phyloP scores from a whole-genome alignment of 441 rosid genomes.

The Aquilaria agallochum region DNA sequence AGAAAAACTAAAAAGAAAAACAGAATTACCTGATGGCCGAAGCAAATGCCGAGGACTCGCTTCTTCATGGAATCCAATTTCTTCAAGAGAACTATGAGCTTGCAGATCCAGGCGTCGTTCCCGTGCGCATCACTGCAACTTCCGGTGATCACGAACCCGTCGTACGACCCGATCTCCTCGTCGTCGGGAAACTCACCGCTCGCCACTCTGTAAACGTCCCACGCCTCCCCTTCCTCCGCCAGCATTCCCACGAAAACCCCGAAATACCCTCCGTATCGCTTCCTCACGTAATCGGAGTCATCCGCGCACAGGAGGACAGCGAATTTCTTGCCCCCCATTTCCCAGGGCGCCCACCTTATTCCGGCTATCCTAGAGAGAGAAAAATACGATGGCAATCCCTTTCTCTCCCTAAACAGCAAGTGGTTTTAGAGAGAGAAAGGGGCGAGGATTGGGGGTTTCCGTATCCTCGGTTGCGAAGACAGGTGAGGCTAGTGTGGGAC shows the following conservation, averaged over 20 bases:
- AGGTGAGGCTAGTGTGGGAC: neutral
- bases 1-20: neutral
- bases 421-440: neutral
- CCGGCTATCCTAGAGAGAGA: neutral
- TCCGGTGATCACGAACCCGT: constrained; percentile 70
- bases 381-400: constrained; percentile 2
- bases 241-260: constrained; percentile 50
- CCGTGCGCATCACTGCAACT: constrained; percentile 66
- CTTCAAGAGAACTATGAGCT: constrained; percentile 36
- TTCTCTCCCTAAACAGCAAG: neutral
- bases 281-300: constrained; percentile 51
- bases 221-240: constrained; percentile 48
- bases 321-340: constrained; percentile 32
- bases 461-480: neutral
- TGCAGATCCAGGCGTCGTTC: constrained; percentile 59
- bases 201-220: constrained; percentile 42
- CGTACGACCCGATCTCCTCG: constrained; percentile 33
- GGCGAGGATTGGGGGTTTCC: neutral
- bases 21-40: constrained; percentile 63
- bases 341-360: neutral
- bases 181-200: constrained; percentile 54
- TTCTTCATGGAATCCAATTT: constrained; percentile 45
- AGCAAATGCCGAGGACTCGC: constrained; percentile 64
- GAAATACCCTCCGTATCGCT: constrained; percentile 48
- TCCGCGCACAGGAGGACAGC: constrained; percentile 54